Evolutionary conservation across 208 protist species (phyloP).

Genomic region (Leishmania major): DNA sequence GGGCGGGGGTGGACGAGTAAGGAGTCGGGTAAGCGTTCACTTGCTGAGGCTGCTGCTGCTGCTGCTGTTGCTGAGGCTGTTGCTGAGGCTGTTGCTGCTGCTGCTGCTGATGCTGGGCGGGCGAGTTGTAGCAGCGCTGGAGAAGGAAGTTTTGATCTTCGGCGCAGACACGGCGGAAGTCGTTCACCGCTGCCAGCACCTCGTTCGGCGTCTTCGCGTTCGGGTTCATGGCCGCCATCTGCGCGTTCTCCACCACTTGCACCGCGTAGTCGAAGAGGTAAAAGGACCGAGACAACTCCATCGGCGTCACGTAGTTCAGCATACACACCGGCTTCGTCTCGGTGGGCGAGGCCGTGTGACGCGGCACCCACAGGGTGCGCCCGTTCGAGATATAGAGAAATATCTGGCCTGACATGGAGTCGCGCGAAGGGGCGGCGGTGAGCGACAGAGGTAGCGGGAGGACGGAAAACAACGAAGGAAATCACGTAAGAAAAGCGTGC

Average conservation of each 20-base stretch:
- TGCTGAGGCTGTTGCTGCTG: conserved; percentile 27
- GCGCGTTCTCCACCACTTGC: conserved; percentile 61
- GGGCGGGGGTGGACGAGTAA: conserved; percentile 15
- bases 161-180: conserved; percentile 75
- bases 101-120: conserved; percentile 22
- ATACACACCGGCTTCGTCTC: conserved; percentile 75
- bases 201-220: conserved; percentile 80
- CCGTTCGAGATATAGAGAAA: conserved; percentile 75
- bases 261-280: conserved; percentile 88
- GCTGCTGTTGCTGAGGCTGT: conserved; percentile 21
- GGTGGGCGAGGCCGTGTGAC: conserved; percentile 54
- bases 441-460: background rate
- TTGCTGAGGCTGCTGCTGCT: conserved; percentile 23
- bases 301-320: conserved; percentile 63
- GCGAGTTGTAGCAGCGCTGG: conserved; percentile 73
- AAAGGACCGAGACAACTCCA: conserved; percentile 80
- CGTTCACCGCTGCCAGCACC: conserved; percentile 72
- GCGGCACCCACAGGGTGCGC: conserved; percentile 87
- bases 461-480: conserved; percentile 2
- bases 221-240: conserved; percentile 50
- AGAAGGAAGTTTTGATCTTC: conserved; percentile 67
- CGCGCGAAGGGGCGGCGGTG: background rate
- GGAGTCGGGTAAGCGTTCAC: conserved; percentile 11
- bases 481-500: conserved; percentile 16
- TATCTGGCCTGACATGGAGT: conserved; percentile 54